Conservation (phyloP, 2,329 filamentous ascomycete species). For the Talaromyces amestolkiae region DNA sequence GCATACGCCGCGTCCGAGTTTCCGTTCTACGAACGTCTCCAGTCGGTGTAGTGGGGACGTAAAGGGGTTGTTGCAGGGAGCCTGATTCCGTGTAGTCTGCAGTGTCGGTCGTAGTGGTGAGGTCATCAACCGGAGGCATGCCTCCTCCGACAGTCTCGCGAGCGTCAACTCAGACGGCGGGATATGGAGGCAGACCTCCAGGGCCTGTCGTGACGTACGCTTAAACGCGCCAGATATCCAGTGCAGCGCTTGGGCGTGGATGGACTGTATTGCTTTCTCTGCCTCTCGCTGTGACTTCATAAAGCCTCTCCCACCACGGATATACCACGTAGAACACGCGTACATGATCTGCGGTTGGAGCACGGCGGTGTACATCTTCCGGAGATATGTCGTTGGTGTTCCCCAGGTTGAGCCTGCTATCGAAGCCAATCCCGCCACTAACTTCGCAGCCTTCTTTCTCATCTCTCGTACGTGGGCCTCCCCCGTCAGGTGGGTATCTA, state of each 20-base stretch:
- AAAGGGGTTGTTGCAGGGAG: not conserved
- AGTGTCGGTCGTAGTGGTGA: not conserved
- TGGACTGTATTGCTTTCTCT: constrained; percentile 3
- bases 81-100: not conserved
- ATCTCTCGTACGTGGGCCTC: not conserved
- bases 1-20: not conserved
- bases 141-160: constrained; percentile 25
- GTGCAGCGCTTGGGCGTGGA: constrained; percentile 28
- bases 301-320: constrained; percentile 4
- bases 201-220: constrained; percentile 22
- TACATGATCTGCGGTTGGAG: constrained; percentile 29
- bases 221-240: constrained; percentile 29
- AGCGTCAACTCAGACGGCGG: constrained; percentile 24
- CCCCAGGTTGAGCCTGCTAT: not conserved
- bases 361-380: constrained; percentile 26
- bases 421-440: not conserved
- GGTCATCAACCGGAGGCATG: constrained; percentile 23
- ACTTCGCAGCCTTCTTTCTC: not conserved
- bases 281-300: not conserved
- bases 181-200: constrained; percentile 30
- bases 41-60: not conserved
- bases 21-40: not conserved
- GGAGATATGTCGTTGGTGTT: not conserved
- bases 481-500: not conserved
- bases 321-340: constrained; percentile 28